Evolutionary conservation across 257 asterid species (phyloP).

Genomic region (Plantago ovata): DNA sequence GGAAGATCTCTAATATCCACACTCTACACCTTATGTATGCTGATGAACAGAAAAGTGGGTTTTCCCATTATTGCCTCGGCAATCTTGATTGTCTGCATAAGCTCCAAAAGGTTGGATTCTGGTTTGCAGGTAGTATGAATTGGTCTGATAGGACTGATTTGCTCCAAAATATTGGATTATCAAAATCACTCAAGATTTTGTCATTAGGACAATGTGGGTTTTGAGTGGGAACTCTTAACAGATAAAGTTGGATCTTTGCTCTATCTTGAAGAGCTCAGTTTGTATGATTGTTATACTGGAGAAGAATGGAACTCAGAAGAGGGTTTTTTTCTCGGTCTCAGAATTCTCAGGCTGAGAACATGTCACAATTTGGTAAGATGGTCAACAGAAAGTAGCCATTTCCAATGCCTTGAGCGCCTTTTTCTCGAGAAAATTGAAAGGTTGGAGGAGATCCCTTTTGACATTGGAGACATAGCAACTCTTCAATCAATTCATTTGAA

Average conservation of each 20-base stretch:
- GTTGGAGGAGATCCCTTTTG: background rate
- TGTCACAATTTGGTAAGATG: background rate
- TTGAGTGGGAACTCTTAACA: background rate
- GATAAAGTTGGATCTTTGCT: background rate
- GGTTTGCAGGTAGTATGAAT: background rate
- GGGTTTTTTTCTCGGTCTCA: background rate
- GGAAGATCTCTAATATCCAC: slow-evolving; percentile 4
- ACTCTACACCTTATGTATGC: background rate
- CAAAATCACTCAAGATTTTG: slow-evolving; percentile 2
- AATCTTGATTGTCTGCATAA: slow-evolving; percentile 8
- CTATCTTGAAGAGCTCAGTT: slow-evolving; percentile 1
- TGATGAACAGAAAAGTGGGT: background rate
- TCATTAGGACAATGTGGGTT: background rate
- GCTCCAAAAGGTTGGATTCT: background rate
- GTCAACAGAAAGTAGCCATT: background rate
- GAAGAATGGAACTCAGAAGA: background rate
- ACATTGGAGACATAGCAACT: background rate
- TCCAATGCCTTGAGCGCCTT: slow-evolving; percentile 6
- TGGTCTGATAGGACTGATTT: background rate
- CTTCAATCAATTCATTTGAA: background rate
- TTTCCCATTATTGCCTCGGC: background rate
- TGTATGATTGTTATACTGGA: background rate
- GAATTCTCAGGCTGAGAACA: background rate
- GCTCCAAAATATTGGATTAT: background rate
- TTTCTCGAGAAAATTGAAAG: background rate